Evolutionary conservation across 2,329 filamentous ascomycete species (phyloP), one percentile per base, ranked within the genome.

Genomic region (Parascedosporium putredinis): DNA sequence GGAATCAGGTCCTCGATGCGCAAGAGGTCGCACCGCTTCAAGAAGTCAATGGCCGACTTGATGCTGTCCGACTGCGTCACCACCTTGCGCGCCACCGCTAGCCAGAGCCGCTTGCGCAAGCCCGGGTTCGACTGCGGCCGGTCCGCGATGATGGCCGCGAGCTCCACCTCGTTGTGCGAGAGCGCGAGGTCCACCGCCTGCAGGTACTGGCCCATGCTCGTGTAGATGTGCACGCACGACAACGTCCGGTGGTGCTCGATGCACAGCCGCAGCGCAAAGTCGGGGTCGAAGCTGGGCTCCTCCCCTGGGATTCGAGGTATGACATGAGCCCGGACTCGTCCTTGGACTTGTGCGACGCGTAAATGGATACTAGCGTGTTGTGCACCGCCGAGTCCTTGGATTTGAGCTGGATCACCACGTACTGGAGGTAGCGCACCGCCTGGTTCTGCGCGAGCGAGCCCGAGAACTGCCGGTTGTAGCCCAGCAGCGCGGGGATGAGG

Each of bases 141-240:
- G 63, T 97, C 90, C 1, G 93, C 91, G 48, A 98, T 88, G 43
- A 87, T 81, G 23, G 88, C 84, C 1, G 93, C 93, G 5, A 97
- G 81, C 54, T 96, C 89, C 46, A 96, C 81, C 61, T 95, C 85
- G 58, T 89, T 78, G 63, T 97, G 88, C 44, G 90, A 86, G 29
- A 98, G 75, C 1, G 93, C 93, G 4, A 98, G 78, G 60, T 95
- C 88, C 3, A 98, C 93, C 1, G 91, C 91, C 64, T 94, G 88
- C 16, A 88, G 78, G 62, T 95, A 96, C 64, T 97, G 89, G 1
- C 85, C 85, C 91, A 98, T 98, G 53, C 84, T 86, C 50, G 86
- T 95, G 71, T 97, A 98, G 54, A 98, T 96, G 65, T 97, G 90
- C 4, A 97, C 91, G 61, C 90, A 95, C 12, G 88, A 94, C 55